These are phyloP conservation scores for Vaccinium myrtillus DNA, from an alignment of 148 eudicot genomes.

Conservation along the genomic window DNA sequence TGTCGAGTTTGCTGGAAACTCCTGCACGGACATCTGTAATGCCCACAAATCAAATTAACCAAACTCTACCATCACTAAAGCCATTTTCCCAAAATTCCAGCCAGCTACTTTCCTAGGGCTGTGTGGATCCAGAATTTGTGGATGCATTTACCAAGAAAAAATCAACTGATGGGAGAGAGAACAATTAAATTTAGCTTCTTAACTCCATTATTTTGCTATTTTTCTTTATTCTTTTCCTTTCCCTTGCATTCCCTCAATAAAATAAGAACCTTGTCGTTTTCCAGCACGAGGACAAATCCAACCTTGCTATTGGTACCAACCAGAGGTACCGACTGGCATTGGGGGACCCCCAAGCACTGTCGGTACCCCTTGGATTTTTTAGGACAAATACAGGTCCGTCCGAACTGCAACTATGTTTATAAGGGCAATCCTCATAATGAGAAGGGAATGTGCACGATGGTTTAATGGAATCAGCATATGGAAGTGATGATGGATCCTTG, in stretches of 20 bases:
- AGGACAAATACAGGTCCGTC: constrained; percentile 57
- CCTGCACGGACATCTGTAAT: constrained; percentile 90
- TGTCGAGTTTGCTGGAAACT: constrained; percentile 68
- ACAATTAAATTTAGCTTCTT: neutral
- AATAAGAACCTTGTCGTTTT: constrained; percentile 74
- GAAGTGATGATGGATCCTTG: constrained; percentile 43
- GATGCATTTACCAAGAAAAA: neutral
- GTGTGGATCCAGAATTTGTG: neutral
- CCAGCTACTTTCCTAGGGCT: neutral
- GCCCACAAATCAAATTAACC: constrained; percentile 1
- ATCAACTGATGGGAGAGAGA: neutral
- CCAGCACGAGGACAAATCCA: constrained; percentile 58
- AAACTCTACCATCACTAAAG: neutral
- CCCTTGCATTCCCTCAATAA: neutral
- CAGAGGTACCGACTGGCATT: too few relatives aligned
- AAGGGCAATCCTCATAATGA: constrained; percentile 74
- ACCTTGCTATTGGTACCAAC: too few relatives aligned
- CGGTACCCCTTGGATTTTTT: too few relatives aligned
- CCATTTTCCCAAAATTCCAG: neutral
- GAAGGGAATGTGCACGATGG: constrained; percentile 80
- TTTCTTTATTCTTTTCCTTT: neutral
- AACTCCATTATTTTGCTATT: neutral
- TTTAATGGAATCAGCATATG: constrained; percentile 40
- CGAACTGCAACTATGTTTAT: constrained; percentile 43
- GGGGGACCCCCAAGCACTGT: too few relatives aligned